Evolutionary conservation across 805 yeast species (phyloP).

Genomic region (Metschnikowia baotianmanensis): DNA sequence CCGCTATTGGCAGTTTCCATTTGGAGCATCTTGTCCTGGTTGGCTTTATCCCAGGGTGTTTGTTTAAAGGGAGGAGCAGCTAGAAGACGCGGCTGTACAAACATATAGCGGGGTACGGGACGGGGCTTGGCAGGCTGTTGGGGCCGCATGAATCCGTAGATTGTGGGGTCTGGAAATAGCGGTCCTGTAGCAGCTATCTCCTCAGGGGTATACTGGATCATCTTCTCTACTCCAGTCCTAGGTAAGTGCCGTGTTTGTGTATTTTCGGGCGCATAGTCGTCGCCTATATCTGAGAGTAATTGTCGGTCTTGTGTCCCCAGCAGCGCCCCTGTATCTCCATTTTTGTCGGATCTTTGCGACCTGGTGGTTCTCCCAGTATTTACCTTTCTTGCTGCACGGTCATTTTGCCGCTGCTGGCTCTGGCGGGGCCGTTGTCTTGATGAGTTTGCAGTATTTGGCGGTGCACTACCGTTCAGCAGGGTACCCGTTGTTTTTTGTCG

Average conservation of each 20-base stretch:
- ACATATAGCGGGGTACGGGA: slow-evolving; percentile 36
- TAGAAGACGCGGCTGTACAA: slow-evolving; percentile 35
- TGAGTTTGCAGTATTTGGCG: neutral
- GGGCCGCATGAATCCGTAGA: slow-evolving; percentile 27
- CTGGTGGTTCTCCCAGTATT: neutral
- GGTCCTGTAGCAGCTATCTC: slow-evolving; percentile 27
- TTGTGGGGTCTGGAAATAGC: slow-evolving; percentile 28
- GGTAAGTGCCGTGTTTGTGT: slow-evolving; percentile 1
- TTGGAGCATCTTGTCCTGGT: slow-evolving; percentile 58
- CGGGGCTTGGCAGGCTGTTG: slow-evolving; percentile 18
- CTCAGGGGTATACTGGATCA: slow-evolving; percentile 4
- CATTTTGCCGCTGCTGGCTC: neutral
- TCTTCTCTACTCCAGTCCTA: neutral
- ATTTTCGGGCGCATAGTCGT: neutral
- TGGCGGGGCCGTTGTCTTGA: neutral
- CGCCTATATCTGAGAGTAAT: neutral
- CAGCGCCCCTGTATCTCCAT: neutral
- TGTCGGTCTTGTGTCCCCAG: neutral
- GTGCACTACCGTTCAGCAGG: neutral
- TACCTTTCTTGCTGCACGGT: neutral
- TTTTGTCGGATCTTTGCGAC: neutral
- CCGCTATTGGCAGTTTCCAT: slow-evolving; percentile 46
- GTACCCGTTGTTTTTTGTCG: neutral
- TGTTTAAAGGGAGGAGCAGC: slow-evolving; percentile 33
- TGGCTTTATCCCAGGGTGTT: slow-evolving; percentile 69